Evolutionary conservation across 2,329 filamentous ascomycete species (phyloP).

Genomic region (Fusarium sp.): DNA sequence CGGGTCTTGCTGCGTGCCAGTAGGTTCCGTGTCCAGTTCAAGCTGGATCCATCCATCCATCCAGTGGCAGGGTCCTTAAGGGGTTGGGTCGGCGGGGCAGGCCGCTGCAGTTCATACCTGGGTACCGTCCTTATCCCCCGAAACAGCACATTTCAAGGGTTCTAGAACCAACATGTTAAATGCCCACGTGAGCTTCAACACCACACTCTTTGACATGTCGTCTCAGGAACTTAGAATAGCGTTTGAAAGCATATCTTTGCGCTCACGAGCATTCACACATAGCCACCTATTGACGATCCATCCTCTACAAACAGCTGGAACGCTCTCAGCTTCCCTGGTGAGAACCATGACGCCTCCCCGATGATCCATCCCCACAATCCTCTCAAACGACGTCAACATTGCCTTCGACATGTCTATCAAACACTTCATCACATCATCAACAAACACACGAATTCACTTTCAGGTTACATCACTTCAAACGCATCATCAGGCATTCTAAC

Average conservation of each 20-base stretch:
- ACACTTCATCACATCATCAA: neutral
- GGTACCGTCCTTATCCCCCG: neutral
- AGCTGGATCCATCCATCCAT: constrained; percentile 5
- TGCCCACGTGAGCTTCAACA: constrained; percentile 20
- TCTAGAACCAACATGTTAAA: constrained; percentile 21
- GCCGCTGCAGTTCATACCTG: constrained; percentile 10
- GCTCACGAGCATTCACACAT: neutral
- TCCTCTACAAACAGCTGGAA: neutral
- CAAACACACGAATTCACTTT: neutral
- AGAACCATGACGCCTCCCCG: constrained; percentile 21
- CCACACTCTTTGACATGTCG: neutral
- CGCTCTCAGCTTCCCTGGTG: neutral
- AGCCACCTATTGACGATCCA: neutral
- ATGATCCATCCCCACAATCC: constrained; percentile 5
- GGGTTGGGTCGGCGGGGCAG: constrained; percentile 31
- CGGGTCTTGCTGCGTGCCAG: neutral
- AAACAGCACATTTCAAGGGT: constrained; percentile 11
- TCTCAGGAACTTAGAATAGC: neutral
- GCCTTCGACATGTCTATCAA: constrained; percentile 3
- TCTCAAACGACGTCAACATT: neutral
- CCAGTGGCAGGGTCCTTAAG: constrained; percentile 20
- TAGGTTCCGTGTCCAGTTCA: constrained; percentile 18
- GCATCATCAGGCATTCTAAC: constrained; percentile 8
- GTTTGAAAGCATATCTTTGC: neutral
- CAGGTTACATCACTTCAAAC: neutral